Evolutionary conservation across 2,329 filamentous ascomycete genomes (phyloP), one percentile per base, ranked within the genome.

Genomic region (Fusarium beomiforme): DNA sequence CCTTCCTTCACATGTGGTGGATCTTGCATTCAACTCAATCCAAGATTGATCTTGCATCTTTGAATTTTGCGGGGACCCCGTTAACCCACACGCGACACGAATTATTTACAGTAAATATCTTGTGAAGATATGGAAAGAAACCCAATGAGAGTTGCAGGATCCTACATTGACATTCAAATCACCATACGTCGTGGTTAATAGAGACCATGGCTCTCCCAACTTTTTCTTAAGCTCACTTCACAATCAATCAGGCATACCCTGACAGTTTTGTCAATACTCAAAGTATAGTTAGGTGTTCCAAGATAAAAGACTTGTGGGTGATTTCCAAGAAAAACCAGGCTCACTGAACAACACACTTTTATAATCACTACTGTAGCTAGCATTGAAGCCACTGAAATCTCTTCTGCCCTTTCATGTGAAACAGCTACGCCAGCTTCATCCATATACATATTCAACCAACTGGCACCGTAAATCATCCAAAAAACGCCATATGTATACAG

Each of bases 1-100:
- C 62, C 42, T 57, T 64, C 64, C 66, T 74, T 72, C 71, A 70
- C 71, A 72, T 74, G 71, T 60, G 43, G 42, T 34, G 42, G 47
- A 59, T 41, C 37, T 33, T 46, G 26, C 55, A 61, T 59, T 29
- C 26, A 33, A 42, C 4, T 51, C n/a, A 41, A 24, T 29, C 21
- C 34, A 47, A 49, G 29, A 53, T 54, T n/a, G 36, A 54, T 54
- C 50, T 54, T 31, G 24, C 34, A 33, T 49, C 46, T 53, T 29
- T 53, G 19, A 31, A 36, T 37, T 55, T 64, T 64, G 59, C 31
- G 62, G 62, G 62, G 61, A 64, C 63, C 24, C 26, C 47, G 13
- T 31, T 37, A 26, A 26, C 33, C 17, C 33, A 44, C 13, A 21
- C 41, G 31, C n/a, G n/a, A n/a, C n/a, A n/a, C n/a, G n/a, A n/a